Evolutionary conservation across 495 filamentous ascomycete species (phyloP), one percentile per base, ranked within the genome.

Genomic region (Aspergillus nanangensis): DNA sequence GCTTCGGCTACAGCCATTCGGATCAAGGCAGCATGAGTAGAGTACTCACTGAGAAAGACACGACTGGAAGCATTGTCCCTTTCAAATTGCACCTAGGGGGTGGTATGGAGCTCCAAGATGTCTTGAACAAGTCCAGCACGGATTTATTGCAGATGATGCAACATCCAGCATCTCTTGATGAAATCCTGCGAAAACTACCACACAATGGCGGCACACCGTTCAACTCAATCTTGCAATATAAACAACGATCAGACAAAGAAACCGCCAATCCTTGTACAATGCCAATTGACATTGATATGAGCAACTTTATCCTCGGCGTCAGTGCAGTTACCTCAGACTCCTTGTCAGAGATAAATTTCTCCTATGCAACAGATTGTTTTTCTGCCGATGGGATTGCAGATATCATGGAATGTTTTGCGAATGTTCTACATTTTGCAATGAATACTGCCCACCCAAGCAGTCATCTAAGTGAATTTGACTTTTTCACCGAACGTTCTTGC

Each of bases 231-330:
- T 66, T 81, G 25, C 18, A 63, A 8, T 79, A 71, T 23, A 51
- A 39, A 10, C 51, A 41, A 1, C 40, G 38, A 8, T 44, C 47
- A 49, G 47, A n/a, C n/a, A n/a, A n/a, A n/a, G n/a, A n/a, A n/a
- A n/a, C n/a, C n/a, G n/a, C n/a, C 9, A 21, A 29, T 5, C 11
- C 25, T 5, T 29, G 7, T 29, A 9, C 43, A 52, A n/a, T 20
- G 34, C 14, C 34, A 8, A 11, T 11, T 11, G 25, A 11, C 25
- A 29, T 46, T 29, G 47, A 53, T 31, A 23, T 47, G 43, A 76
- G 65, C 61, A 13, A 71, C 11, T 84, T 79, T 52, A 72, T 77
- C 21, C 63, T 82, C n/a, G 68, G 75, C 22, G 74, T 80, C 20
- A 77, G 80, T 29, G 80, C 79, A 24, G 74, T 80, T 37, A 71